Percentiles rank a stretch among this genome's conserved stretches.
phyloP scores from a whole-genome alignment of 306 rosid species.

The Citrullus colocynthis region DNA sequence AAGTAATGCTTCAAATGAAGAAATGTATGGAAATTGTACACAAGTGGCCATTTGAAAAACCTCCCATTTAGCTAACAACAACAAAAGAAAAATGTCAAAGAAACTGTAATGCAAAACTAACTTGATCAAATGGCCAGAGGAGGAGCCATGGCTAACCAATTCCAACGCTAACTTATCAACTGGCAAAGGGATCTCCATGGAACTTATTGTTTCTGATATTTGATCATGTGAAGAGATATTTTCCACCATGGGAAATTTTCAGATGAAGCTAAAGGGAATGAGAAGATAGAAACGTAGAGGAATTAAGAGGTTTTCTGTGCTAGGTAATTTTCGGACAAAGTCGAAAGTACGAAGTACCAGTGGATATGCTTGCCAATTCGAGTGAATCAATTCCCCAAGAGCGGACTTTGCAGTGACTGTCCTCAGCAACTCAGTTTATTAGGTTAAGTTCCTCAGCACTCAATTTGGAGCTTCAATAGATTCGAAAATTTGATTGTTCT shows the following conservation, averaged over 20 bases:
- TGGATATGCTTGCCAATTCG: background rate
- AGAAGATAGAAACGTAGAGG: background rate
- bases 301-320: background rate
- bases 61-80: background rate
- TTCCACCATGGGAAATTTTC: slow-evolving; percentile 7
- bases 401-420: background rate
- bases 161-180: slow-evolving; percentile 4
- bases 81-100: background rate
- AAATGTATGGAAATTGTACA: background rate
- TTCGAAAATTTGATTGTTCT: background rate
- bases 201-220: background rate
- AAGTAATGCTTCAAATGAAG: background rate
- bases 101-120: background rate
- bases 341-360: background rate
- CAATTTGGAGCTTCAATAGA: background rate
- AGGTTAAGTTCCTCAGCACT: background rate
- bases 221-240: background rate
- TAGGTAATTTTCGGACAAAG: background rate
- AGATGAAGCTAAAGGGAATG: slow-evolving; percentile 24
- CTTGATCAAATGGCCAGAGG: background rate
- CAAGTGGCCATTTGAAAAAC: background rate
- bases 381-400: background rate
- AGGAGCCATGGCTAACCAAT: background rate
- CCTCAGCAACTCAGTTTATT: background rate
- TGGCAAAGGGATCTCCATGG: background rate